Base-by-base conservation (phyloP, 129 eudicot genomes). In the Artemisia annua region DNA sequence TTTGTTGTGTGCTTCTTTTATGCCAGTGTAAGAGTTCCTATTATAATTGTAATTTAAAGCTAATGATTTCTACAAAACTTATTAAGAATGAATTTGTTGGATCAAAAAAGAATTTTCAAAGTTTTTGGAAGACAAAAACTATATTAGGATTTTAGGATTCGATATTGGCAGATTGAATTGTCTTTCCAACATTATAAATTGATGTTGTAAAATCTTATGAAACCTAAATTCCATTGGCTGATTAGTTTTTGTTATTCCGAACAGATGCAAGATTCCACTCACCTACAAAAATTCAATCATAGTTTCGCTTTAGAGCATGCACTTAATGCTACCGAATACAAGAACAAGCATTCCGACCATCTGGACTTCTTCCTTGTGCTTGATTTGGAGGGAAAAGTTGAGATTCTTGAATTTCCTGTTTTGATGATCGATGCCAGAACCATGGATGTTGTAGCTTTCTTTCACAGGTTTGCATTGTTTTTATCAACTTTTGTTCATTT, bases 381-480 rank as follows among this genome's bases (percentile, higher is more conserved):
- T 81, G 98, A 94, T 88, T 84, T 94, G 81, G 98, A 94, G 75
- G 98, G 97, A 18, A 90, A 94, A 81, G 93, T 90, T 75, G 96
- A 94, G 86, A 94, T 94, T 84, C 85, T 90, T 53, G 98, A 94
- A 65, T 94, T 90, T 79, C 97, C 98, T 11, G 97, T 94, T 62
- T 74, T 94, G 75, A 70, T 90, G 82, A 75, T 94, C 71, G 91
- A 94, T 83, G 97, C 92, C 9, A 85, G 84, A 79, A 86, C 96
- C 61, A 76, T 88, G 93, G 84, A 84, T 51, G 88, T 94, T n/a
- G 88, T 90, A 7, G 91, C 89, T 73, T 76, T 90, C 43, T 94
- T 94, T 84, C 98, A 93, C 87, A 92, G 98, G 98, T 92, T 49
- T 7, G 46, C 46, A 39, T 39, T 6, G 46, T 7, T 39, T 39